Base-by-base conservation (phyloP, 768 basidiomycete species). In the Russula dissimulans region DNA sequence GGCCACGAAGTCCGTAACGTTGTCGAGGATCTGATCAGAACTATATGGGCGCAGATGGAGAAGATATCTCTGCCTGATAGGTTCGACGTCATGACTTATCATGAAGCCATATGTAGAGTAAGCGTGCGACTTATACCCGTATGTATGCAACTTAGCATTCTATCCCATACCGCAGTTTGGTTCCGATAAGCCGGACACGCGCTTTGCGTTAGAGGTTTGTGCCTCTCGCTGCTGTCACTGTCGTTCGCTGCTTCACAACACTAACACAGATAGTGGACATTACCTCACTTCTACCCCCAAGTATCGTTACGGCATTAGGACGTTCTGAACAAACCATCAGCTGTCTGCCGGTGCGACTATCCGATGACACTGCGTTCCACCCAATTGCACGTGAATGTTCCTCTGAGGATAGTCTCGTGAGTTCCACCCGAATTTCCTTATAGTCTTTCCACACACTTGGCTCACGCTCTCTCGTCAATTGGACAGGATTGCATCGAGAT, bases 181-280 rank as follows among this genome's bases (percentile, higher is more conserved):
- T 14, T 90, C 90, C 58, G 94, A 97, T 73, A 97, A 97, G 75
- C 95, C 95, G 47, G 95, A 97, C 73, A 86, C 86, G 56, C 82
- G 94, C 57, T 94, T 92, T 74, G 82, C 81, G 57, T 79, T 95
- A 65, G 85, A 95, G 85, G 94, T 94, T 62, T 68, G 73, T 73
- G 46, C 36, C 22, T 38, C 31, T 54, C 48, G 54, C 29, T 60
- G 53, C 54, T 42, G 6, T 57, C 43, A 36, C 15, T 5, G 22
- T 15, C 18, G 5, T 47, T 45, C 43, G 6, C 41, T 18, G 55
- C 39, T 45, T 61, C 44, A 66, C 46, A 36, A 7, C 31, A n/a
- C 36, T 15, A 36, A 11, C 42, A 36, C 31, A 77, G 76, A 71
- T 78, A 11, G 53, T 69, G 38, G 68, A 76, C 17, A 53, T 77